Evolutionary conservation across 176 grass and related monocot species (phyloP).

Genomic region (Musa troglodytarum): DNA sequence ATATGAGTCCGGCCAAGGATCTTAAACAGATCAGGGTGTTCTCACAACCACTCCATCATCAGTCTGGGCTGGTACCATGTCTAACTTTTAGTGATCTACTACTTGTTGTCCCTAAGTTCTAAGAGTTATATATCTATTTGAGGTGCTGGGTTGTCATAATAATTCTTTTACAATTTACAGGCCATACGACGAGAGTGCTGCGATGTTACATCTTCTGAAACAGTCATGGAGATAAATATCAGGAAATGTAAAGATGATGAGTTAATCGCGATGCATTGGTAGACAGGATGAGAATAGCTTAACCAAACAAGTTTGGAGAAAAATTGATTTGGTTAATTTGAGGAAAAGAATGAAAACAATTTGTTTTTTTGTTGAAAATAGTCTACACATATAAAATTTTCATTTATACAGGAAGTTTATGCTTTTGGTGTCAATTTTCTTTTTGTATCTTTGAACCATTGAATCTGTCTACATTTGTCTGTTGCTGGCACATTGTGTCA

Average conservation of each 20-base stretch:
- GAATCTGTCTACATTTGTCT: too few species aligned
- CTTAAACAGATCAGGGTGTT: slow-evolving; percentile 40
- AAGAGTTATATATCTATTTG: slow-evolving; percentile 5
- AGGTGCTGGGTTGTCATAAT: slow-evolving; percentile 8
- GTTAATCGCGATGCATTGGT: slow-evolving; percentile 64
- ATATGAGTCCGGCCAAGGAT: slow-evolving; percentile 32
- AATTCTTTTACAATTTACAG: slow-evolving; percentile 35
- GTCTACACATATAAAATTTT: neutral
- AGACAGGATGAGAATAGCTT: slow-evolving; percentile 2
- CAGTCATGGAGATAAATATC: slow-evolving; percentile 50
- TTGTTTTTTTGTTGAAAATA: neutral
- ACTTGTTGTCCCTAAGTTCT: neutral
- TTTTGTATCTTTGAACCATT: neutral
- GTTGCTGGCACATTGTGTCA: too few species aligned
- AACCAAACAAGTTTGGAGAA: neutral
- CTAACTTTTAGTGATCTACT: neutral
- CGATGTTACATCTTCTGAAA: slow-evolving; percentile 61
- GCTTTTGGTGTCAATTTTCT: neutral
- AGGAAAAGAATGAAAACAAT: neutral
- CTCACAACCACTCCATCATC: slow-evolving; percentile 28
- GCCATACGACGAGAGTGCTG: slow-evolving; percentile 70
- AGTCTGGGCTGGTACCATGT: slow-evolving; percentile 52
- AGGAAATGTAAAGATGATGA: slow-evolving; percentile 86
- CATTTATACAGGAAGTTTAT: neutral
- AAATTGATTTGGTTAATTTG: neutral